Percentiles rank a stretch among this genome's conserved stretches.
Conservation (phyloP, 1,284 basidiomycete species). For the Meripilus lineatus region DNA sequence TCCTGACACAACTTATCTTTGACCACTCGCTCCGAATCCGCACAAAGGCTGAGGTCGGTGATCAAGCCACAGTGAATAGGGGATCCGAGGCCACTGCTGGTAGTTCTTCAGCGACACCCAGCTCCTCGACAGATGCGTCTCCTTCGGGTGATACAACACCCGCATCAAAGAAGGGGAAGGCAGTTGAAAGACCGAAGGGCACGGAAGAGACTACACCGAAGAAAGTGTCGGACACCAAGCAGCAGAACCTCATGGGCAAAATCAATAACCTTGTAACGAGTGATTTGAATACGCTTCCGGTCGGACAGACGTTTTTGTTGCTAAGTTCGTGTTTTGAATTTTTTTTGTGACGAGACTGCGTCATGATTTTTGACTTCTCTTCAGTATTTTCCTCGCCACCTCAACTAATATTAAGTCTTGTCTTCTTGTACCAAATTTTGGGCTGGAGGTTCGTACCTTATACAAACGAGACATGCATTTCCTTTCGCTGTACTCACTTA, state of each 20-base stretch:
- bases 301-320: conserved; percentile 28
- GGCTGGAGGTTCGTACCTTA: conserved; percentile 37
- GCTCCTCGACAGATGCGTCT: too few relatives aligned
- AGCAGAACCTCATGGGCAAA: conserved; percentile 39
- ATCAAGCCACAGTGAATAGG: too few relatives aligned
- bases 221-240: neutral
- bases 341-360: too few relatives aligned
- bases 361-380: too few relatives aligned
- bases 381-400: conserved; percentile 29
- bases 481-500: neutral
- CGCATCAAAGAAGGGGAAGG: too few relatives aligned
- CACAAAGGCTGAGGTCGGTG: conserved; percentile 23
- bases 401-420: conserved; percentile 30
- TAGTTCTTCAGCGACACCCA: too few relatives aligned
- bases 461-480: conserved; percentile 6
- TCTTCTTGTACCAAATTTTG: conserved; percentile 41
- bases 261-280: conserved; percentile 41
- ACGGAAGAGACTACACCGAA: too few relatives aligned
- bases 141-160: neutral
- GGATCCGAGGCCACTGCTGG: conserved; percentile 1
- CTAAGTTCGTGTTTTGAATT: conserved; percentile 6
- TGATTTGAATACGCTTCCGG: conserved; percentile 30
- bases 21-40: conserved; percentile 53
- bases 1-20: conserved; percentile 54
- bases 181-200: conserved; percentile 2